A percentile compares a stretch with the other conserved stretches of the same genome.
Evolutionary conservation across 805 yeast species (phyloP).

Genomic region (Isabelozyma gotoi): DNA sequence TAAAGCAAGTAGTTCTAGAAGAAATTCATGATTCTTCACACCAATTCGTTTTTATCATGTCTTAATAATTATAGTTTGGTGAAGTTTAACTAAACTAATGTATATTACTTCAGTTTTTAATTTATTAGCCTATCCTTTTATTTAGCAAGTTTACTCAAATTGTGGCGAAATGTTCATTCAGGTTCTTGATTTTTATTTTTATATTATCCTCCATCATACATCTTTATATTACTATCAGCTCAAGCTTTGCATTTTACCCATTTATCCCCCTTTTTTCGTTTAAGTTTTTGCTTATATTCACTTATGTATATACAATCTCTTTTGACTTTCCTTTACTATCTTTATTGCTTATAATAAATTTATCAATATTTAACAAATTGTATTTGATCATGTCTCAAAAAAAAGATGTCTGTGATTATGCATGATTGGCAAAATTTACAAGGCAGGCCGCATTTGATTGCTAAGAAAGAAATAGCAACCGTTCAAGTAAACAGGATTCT

Average conservation of each 20-base stretch:
- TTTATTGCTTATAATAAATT: too few species aligned
- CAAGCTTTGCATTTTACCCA: too few species aligned
- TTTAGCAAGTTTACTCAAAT: not conserved
- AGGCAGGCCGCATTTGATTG: not conserved
- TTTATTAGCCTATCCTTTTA: not conserved
- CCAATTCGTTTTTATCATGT: not conserved
- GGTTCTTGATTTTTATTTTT: not conserved
- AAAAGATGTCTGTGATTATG: too few species aligned
- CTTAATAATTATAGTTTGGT: not conserved
- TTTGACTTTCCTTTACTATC: too few species aligned
- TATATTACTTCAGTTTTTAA: not conserved
- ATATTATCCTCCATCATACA: not conserved
- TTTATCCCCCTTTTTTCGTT: too few species aligned
- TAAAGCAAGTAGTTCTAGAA: conserved; percentile 8
- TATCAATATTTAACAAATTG: too few species aligned
- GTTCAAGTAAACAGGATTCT: not conserved
- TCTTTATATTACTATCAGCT: too few species aligned
- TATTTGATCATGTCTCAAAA: too few species aligned
- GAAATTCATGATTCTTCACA: not conserved
- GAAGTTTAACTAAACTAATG: not conserved
- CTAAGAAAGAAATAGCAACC: not conserved
- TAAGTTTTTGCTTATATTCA: not conserved
- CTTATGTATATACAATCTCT: too few species aligned
- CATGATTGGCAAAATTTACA: too few species aligned
- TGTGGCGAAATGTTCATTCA: not conserved